Conservation (phyloP, 805 yeast genomes). For the Metschnikowia santaceciliae region DNA sequence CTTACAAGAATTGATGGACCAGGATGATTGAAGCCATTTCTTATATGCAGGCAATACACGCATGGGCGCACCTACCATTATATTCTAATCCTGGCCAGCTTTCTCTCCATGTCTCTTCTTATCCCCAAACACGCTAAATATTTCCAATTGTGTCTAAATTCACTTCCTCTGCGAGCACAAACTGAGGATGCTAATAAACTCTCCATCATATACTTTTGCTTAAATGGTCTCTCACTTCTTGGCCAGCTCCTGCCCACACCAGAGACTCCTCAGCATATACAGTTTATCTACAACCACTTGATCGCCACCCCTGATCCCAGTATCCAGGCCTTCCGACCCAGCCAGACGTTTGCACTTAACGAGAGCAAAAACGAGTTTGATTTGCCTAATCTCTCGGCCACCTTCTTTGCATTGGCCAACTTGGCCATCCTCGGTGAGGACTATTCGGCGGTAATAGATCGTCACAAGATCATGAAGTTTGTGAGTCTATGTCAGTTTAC, state of each 20-base stretch:
- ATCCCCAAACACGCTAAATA: slow-evolving; percentile 38
- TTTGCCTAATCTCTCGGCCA: slow-evolving; percentile 65
- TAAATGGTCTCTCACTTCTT: slow-evolving; percentile 57
- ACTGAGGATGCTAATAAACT: slow-evolving; percentile 66
- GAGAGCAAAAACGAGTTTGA: slow-evolving; percentile 38
- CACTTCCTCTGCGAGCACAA: slow-evolving; percentile 55
- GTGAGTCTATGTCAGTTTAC: slow-evolving; percentile 54
- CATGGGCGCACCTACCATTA: not conserved
- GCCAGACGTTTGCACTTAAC: slow-evolving; percentile 40
- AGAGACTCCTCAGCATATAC: slow-evolving; percentile 22
- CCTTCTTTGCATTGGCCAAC: slow-evolving; percentile 67
- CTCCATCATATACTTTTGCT: slow-evolving; percentile 66
- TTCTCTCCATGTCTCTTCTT: slow-evolving; percentile 12
- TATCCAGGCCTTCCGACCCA: slow-evolving; percentile 52
- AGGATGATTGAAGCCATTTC: not conserved
- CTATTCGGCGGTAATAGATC: slow-evolving; percentile 26
- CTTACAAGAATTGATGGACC: slow-evolving; percentile 2
- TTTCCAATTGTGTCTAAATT: slow-evolving; percentile 47
- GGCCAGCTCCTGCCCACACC: slow-evolving; percentile 28
- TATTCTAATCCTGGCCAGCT: not conserved
- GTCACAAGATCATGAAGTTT: slow-evolving; percentile 52
- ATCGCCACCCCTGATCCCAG: slow-evolving; percentile 34
- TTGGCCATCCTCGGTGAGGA: slow-evolving; percentile 50
- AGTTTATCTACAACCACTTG: slow-evolving; percentile 46
- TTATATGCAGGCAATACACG: not conserved